A percentile compares a stretch with the other conserved stretches of the same genome.
Conservation (phyloP, 1,284 basidiomycete genomes). For the Porogramme epimiltina region DNA sequence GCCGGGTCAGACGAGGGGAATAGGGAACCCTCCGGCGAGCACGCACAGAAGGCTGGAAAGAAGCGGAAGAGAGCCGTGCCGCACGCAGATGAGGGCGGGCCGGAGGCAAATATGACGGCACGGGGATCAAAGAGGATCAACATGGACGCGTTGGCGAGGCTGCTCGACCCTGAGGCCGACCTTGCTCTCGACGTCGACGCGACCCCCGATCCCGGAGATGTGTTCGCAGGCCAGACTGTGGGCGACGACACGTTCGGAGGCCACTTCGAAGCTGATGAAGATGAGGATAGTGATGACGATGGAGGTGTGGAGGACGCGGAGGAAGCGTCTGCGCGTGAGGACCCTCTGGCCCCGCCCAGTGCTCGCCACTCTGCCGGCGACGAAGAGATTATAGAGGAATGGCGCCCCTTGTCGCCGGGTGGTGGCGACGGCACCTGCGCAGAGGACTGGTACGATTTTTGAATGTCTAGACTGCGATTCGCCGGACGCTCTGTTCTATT, state of each 20-base stretch:
- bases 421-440: slow-evolving; percentile 21
- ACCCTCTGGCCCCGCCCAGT: too few species aligned
- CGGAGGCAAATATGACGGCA: slow-evolving; percentile 6
- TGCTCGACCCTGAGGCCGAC: slow-evolving; percentile 31
- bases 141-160: slow-evolving; percentile 38
- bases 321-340: not conserved
- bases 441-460: slow-evolving; percentile 32
- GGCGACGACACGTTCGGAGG: slow-evolving; percentile 1
- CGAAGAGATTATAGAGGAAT: slow-evolving; percentile 40
- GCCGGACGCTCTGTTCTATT: not conserved
- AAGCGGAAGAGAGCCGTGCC: slow-evolving; percentile 11
- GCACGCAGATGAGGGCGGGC: not conserved
- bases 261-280: slow-evolving; percentile 7
- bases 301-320: not conserved
- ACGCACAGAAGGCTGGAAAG: slow-evolving; percentile 1
- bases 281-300: slow-evolving; percentile 1
- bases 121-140: slow-evolving; percentile 34
- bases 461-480: not conserved
- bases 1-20: not conserved
- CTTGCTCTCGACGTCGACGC: slow-evolving; percentile 3
- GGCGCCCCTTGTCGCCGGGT: slow-evolving; percentile 39
- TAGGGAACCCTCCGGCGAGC: not conserved
- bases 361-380: slow-evolving; percentile 8
- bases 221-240: not conserved
- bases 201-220: not conserved